Percentiles rank a stretch among this genome's conserved stretches.
Evolutionary conservation across 169 alveolate genomes (phyloP).

Genomic region (Plasmodium malariae): DNA sequence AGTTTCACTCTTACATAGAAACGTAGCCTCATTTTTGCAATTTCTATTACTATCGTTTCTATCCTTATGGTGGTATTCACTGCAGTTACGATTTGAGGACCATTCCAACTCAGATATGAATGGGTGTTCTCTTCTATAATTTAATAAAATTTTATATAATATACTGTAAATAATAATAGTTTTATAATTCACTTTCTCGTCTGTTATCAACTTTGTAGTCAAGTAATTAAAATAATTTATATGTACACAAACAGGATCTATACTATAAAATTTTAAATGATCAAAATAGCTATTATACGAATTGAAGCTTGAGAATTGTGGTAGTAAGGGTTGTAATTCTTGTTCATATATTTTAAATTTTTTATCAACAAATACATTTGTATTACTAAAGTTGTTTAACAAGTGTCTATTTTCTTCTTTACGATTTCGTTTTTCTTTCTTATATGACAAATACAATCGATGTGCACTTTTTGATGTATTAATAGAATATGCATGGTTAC

Average conservation of each 20-base stretch:
- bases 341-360: conserved; percentile 55
- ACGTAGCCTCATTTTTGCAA: too few species aligned
- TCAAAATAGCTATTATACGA: conserved; percentile 1
- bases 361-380: conserved; percentile 47
- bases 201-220: conserved; percentile 6
- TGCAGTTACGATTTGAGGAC: too few species aligned
- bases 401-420: conserved; percentile 9
- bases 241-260: conserved; percentile 29
- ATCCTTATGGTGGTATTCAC: too few species aligned
- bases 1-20: too few species aligned
- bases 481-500: too few species aligned
- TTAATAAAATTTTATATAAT: conserved; percentile 20
- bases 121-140: too few species aligned
- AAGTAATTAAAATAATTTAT: conserved; percentile 9
- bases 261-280: neutral
- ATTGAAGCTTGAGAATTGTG: conserved; percentile 64
- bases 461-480: neutral
- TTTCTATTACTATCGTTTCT: too few species aligned
- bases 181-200: conserved; percentile 9
- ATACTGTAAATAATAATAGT: conserved; percentile 14
- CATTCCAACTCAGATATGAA: too few species aligned
- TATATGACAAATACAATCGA: neutral
- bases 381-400: conserved; percentile 37
- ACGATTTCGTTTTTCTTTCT: neutral
- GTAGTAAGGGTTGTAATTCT: conserved; percentile 65